Evolutionary conservation across 1,139 yeast genomes (phyloP).

Genomic region (Candida sp.): DNA sequence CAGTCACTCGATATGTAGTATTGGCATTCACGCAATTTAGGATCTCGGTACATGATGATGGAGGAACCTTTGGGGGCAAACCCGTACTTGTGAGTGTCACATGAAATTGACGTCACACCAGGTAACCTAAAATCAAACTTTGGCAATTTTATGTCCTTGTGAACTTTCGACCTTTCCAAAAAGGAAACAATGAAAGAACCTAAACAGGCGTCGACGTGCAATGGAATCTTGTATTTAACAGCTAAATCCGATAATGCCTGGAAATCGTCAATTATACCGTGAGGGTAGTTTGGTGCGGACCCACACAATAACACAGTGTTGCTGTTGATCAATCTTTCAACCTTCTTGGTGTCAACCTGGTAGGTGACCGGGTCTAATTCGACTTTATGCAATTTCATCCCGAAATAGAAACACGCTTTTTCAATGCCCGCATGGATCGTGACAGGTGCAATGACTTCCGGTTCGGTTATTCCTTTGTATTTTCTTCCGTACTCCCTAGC

Average conservation of each 20-base stretch:
- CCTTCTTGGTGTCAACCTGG: slow-evolving; percentile 69
- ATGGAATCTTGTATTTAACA: slow-evolving; percentile 64
- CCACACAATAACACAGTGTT: slow-evolving; percentile 89
- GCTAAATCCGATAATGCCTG: slow-evolving; percentile 74
- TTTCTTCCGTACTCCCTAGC: slow-evolving; percentile 73
- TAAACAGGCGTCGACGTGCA: slow-evolving; percentile 95
- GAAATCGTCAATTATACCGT: slow-evolving; percentile 93
- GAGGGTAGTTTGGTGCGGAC: slow-evolving; percentile 97
- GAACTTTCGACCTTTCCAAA: slow-evolving; percentile 67
- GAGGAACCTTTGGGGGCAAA: slow-evolving; percentile 99
- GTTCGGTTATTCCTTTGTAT: slow-evolving; percentile 63
- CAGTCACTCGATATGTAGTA: slow-evolving; percentile 85
- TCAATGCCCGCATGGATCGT: slow-evolving; percentile 97
- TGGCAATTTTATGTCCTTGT: slow-evolving; percentile 49
- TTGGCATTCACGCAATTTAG: slow-evolving; percentile 74
- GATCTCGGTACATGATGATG: slow-evolving; percentile 82
- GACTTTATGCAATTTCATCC: slow-evolving; percentile 83
- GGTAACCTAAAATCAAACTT: slow-evolving; percentile 84
- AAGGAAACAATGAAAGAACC: slow-evolving; percentile 93
- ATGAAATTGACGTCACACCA: slow-evolving; percentile 97
- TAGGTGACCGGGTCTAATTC: slow-evolving; percentile 72
- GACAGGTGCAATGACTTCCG: slow-evolving; percentile 89
- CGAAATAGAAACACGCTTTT: slow-evolving; percentile 92
- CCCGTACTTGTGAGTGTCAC: slow-evolving; percentile 98
- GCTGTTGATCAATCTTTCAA: slow-evolving; percentile 65